Base-by-base conservation (phyloP, 495 filamentous ascomycete species). In the Astrothelium macrocarpum region DNA sequence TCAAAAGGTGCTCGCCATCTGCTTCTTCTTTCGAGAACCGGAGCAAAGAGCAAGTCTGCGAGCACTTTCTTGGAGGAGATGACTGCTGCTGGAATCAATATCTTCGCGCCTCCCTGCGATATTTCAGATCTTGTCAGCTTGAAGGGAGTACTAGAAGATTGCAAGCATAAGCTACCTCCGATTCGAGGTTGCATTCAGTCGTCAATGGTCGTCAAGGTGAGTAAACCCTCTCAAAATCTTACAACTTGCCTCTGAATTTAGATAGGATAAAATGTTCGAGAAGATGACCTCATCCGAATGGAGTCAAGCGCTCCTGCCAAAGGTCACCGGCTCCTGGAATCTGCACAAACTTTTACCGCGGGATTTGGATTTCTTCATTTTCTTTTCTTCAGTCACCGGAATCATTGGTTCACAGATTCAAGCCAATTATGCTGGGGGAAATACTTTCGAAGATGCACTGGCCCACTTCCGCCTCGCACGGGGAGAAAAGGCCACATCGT, bases 371-470 rank as follows among this genome's bases (percentile, higher is more conserved):
- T 62, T 64, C 34, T 64, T 66, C 46, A 12, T 64, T 28, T 36
- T 59, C 25, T 31, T 64, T n/a, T 66, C 65, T 2, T 66, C 65
- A 16, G 39, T 62, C 46, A n/a, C 53, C 10, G 62, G 45, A 10
- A 29, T 66, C 42, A 53, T 64, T 32, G 65, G 65, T 16, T 28
- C 58, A 26, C n/a, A 5, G n/a, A 45, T 10, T 10, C 65, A 66
- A 60, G 62, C 65, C 43, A 43, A 59, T 32, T 66, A 66, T 61
- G 20, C 43, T 49, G 65, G 43, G 4, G 62, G 32, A n/a, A 66
- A 66, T 53, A 32, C 61, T 4, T 66, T n/a, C 53, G 23, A 26
- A 18, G 61, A 66, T 61, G 12, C 65, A 11, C 32, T 66, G n/a
- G 39, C 34, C 9, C 63, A 59, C 20, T 59, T 59, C 61, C 61